A percentile compares a stretch with the other conserved stretches of the same genome.
These are phyloP conservation scores for Neurospora sublineolata DNA, from an alignment of 495 filamentous ascomycete species.

Conservation along the genomic window DNA sequence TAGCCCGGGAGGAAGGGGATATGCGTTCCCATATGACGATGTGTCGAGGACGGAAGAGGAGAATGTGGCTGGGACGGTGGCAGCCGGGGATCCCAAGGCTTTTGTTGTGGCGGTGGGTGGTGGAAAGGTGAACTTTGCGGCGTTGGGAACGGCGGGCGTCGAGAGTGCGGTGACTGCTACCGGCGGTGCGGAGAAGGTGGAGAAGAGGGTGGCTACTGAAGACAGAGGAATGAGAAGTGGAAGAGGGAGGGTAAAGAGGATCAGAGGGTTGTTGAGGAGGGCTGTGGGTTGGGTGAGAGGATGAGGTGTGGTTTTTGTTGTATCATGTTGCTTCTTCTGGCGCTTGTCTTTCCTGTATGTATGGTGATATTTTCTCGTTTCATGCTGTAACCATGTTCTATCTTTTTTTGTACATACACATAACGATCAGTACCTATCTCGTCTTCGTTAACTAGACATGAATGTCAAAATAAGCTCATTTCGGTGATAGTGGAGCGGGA, in stretches of 20 bases:
- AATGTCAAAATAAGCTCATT: not conserved
- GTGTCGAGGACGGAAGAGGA: slow-evolving; percentile 44
- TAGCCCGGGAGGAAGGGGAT: slow-evolving; percentile 52
- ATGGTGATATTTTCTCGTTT: not conserved
- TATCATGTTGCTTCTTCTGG: not conserved
- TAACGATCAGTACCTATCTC: not conserved
- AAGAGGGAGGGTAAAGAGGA: not conserved
- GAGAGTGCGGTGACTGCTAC: not conserved
- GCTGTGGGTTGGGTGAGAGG: not conserved
- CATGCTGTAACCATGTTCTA: not conserved
- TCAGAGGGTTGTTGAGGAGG: not conserved
- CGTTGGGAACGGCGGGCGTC: not conserved
- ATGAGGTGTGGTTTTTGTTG: not conserved
- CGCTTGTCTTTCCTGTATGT: not conserved
- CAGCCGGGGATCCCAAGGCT: slow-evolving; percentile 40
- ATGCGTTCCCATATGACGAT: slow-evolving; percentile 74
- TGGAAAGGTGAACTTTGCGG: not conserved
- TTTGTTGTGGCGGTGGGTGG: slow-evolving; percentile 57
- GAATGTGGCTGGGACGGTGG: slow-evolving; percentile 55
- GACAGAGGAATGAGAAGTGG: not conserved
- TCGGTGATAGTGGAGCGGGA: not conserved
- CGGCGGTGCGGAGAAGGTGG: not conserved
- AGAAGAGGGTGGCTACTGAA: not conserved
- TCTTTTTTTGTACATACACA: not conserved
- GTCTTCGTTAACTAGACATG: not conserved